These are phyloP conservation scores for Triangularia setosa DNA, from an alignment of 2,329 filamentous ascomycete genomes.

Conservation along the genomic window DNA sequence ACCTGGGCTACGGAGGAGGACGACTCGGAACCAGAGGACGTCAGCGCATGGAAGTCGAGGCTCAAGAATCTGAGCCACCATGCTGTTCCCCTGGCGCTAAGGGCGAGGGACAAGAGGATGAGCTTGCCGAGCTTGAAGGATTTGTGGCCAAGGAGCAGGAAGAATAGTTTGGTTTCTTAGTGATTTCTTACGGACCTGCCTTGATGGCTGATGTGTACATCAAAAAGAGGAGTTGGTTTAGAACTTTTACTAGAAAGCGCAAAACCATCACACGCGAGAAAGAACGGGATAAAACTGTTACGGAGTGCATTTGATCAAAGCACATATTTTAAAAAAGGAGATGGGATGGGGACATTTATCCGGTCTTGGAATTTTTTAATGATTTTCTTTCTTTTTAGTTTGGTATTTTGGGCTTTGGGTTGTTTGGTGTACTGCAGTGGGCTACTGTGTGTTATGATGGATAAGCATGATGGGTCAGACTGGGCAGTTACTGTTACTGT, in stretches of 20 bases:
- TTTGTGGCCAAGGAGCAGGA: conserved; percentile 26
- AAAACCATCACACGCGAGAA: too few species aligned
- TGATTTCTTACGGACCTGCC: too few species aligned
- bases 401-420: background rate
- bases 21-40: conserved; percentile 1
- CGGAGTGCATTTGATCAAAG: too few species aligned
- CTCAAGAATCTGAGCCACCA: conserved; percentile 14
- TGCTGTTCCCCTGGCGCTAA: conserved; percentile 5
- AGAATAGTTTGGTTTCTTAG: conserved; percentile 11
- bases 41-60: conserved; percentile 7
- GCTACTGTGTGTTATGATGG: too few species aligned
- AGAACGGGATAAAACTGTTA: too few species aligned
- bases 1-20: background rate
- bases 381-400: background rate
- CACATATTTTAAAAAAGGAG: too few species aligned
- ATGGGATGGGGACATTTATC: too few species aligned
- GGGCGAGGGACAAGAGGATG: conserved; percentile 28
- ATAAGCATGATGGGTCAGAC: background rate
- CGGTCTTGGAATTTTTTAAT: too few species aligned
- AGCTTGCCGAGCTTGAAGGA: conserved; percentile 32
- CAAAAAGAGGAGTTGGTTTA: background rate
- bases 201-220: too few species aligned
- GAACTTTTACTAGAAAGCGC: background rate
- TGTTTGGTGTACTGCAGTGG: too few species aligned
- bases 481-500: background rate